phyloP scores from a whole-genome alignment of 1,139 yeast species.

The Pichia sp. region DNA sequence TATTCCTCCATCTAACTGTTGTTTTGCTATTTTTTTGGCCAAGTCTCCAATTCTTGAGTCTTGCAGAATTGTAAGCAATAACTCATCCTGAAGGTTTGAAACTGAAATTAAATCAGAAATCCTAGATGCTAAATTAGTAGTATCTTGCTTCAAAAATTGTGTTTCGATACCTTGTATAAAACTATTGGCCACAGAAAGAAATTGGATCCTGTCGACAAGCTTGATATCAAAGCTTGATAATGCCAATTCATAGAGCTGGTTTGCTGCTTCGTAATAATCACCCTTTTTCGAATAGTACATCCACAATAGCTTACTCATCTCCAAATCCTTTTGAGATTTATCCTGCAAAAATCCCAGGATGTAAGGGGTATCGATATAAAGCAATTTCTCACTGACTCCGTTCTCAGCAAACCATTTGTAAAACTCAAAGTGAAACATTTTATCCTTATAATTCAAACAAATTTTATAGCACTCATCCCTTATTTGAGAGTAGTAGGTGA shows the following conservation, averaged over 20 bases:
- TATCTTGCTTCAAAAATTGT: constrained; percentile 69
- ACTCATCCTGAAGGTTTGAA: constrained; percentile 83
- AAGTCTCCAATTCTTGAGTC: constrained; percentile 54
- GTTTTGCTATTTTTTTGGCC: constrained; percentile 43
- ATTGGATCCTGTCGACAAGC: constrained; percentile 76
- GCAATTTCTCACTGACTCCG: constrained; percentile 69
- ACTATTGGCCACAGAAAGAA: constrained; percentile 86
- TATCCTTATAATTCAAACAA: constrained; percentile 72
- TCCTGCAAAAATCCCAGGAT: constrained; percentile 74
- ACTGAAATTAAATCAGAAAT: constrained; percentile 83
- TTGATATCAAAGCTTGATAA: constrained; percentile 66
- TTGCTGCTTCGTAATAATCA: constrained; percentile 77
- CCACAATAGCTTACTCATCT: constrained; percentile 83
- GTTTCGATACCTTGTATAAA: constrained; percentile 85
- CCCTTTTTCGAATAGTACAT: constrained; percentile 81
- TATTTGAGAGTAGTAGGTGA: constrained; percentile 52
- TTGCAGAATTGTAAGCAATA: constrained; percentile 51
- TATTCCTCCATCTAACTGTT: constrained; percentile 58
- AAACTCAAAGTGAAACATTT: constrained; percentile 79
- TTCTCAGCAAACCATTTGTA: constrained; percentile 89
- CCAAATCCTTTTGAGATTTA: constrained; percentile 60
- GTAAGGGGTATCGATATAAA: constrained; percentile 77
- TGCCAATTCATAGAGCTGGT: constrained; percentile 69
- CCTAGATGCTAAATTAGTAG: constrained; percentile 62
- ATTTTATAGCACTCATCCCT: constrained; percentile 72